These are phyloP conservation scores for Alliaria petiolata DNA, from an alignment of 345 rosid genomes.

Conservation along the genomic window DNA sequence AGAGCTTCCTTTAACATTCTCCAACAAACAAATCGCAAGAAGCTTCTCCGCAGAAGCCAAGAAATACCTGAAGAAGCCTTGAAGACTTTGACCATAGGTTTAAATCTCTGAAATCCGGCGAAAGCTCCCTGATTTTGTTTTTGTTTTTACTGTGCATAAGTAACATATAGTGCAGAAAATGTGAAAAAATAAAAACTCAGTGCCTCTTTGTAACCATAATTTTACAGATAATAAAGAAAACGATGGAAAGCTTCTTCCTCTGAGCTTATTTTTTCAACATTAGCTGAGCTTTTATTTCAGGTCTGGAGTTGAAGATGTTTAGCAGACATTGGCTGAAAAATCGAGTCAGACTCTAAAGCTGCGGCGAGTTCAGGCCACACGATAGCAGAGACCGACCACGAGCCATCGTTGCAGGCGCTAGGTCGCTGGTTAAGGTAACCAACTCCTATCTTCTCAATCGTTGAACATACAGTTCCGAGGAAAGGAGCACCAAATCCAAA, in stretches of 20 bases:
- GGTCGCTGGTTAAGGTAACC: slow-evolving; percentile 77
- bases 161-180: slow-evolving; percentile 12
- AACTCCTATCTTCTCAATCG: slow-evolving; percentile 62
- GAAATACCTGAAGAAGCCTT: slow-evolving; percentile 40
- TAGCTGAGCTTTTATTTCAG: not conserved
- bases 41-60: slow-evolving; percentile 62
- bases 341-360: slow-evolving; percentile 65
- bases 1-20: slow-evolving; percentile 82
- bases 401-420: slow-evolving; percentile 65
- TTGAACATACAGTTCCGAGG: slow-evolving; percentile 59
- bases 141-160: slow-evolving; percentile 22
- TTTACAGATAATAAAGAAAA: slow-evolving; percentile 13
- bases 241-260: not conserved
- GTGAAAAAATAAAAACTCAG: slow-evolving; percentile 7
- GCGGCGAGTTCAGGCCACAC: slow-evolving; percentile 70
- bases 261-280: not conserved
- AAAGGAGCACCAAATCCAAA: slow-evolving; percentile 73
- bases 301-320: slow-evolving; percentile 43
- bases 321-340: slow-evolving; percentile 68
- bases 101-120: not conserved
- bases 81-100: slow-evolving; percentile 3
- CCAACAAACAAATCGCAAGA: slow-evolving; percentile 40
- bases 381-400: slow-evolving; percentile 75
- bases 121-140: slow-evolving; percentile 18
- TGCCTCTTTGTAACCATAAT: slow-evolving; percentile 20